These are phyloP conservation scores for Mediolabrus comicus DNA, from an alignment of 108 stramenopile species.

Conservation along the genomic window DNA sequence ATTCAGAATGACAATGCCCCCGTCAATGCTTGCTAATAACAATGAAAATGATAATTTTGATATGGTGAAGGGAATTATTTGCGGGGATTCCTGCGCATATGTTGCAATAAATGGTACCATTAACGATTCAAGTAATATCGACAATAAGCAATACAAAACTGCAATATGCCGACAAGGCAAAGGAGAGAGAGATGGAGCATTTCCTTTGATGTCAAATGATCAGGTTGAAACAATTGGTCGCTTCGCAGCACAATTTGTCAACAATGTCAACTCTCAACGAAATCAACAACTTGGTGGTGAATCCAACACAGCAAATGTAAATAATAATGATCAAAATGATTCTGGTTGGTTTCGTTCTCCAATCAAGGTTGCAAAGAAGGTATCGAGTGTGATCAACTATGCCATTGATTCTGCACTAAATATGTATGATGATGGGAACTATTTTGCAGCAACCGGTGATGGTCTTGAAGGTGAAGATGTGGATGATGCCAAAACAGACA, in stretches of 20 bases:
- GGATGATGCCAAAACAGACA: constrained; percentile 6
- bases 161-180: too few species aligned
- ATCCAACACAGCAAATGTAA: background rate
- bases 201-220: background rate
- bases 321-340: background rate
- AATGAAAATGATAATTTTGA: background rate
- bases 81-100: constrained; percentile 2
- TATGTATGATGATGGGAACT: background rate
- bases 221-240: background rate
- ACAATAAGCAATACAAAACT: background rate
- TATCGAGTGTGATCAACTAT: background rate
- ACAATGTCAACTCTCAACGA: background rate
- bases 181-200: background rate
- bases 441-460: background rate
- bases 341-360: constrained; percentile 2
- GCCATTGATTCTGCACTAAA: background rate
- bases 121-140: background rate
- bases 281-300: background rate
- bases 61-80: constrained; percentile 4
- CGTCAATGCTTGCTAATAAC: background rate
- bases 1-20: constrained; percentile 2
- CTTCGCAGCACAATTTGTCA: background rate
- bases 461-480: background rate
- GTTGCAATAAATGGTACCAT: constrained; percentile 15
- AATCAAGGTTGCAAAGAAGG: background rate